Conservation (phyloP, 2,329 filamentous ascomycete species). For the Endoconidiophora laricicola region DNA sequence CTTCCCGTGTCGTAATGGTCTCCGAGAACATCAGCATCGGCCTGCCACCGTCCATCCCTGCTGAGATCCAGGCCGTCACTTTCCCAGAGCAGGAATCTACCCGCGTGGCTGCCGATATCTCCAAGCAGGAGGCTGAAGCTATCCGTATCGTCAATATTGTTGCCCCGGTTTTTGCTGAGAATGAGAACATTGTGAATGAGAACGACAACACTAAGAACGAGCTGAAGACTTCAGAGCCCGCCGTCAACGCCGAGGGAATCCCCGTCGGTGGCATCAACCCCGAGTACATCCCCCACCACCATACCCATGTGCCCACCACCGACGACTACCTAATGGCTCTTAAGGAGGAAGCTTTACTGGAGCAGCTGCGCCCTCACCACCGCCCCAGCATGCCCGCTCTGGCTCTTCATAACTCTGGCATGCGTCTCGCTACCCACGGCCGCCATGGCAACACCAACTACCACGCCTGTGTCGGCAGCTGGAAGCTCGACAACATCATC, state of each 20-base stretch:
- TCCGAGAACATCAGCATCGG: constrained; percentile 3
- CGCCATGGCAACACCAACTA: neutral
- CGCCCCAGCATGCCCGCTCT: neutral
- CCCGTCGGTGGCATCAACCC: neutral
- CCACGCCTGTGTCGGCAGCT: neutral
- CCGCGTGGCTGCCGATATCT: neutral
- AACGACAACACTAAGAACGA: neutral
- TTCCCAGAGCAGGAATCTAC: neutral
- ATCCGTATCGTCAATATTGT: neutral
- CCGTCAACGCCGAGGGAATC: constrained; percentile 1
- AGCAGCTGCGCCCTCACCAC: neutral
- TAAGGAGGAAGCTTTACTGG: neutral
- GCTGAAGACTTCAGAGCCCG: neutral
- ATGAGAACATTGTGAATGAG: too few species aligned
- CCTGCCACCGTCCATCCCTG: constrained; percentile 7
- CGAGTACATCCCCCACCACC: constrained; percentile 2
- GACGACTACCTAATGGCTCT: constrained; percentile 7
- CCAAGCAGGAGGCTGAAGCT: neutral
- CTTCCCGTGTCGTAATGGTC: neutral
- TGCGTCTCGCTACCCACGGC: neutral
- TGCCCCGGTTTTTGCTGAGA: neutral
- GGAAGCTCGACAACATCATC: constrained; percentile 2
- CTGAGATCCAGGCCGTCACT: neutral
- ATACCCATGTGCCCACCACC: neutral
- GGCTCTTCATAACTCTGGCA: neutral